Conservation (phyloP, 2,329 filamentous ascomycete genomes). For the Penicillium sp. region DNA sequence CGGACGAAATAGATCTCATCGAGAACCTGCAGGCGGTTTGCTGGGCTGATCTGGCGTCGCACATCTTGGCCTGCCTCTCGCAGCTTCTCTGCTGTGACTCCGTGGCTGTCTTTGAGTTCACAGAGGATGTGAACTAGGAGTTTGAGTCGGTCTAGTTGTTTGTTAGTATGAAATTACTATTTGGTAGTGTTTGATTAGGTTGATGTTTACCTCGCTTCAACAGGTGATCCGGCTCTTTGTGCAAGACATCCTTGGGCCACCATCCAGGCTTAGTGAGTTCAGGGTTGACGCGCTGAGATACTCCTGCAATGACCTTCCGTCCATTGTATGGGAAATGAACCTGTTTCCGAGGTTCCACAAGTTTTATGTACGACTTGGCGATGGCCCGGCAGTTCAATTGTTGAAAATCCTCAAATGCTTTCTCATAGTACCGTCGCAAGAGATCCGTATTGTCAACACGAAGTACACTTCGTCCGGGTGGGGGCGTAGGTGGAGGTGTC, state of each 20-base stretch:
- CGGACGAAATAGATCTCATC: slow-evolving; percentile 39
- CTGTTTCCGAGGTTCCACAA: slow-evolving; percentile 51
- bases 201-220: slow-evolving; percentile 29
- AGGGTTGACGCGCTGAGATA: slow-evolving; percentile 32
- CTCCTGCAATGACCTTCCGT: slow-evolving; percentile 31
- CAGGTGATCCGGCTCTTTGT: slow-evolving; percentile 37
- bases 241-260: slow-evolving; percentile 35
- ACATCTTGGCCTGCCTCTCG: slow-evolving; percentile 37
- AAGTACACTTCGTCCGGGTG: slow-evolving; percentile 25
- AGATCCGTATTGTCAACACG: slow-evolving; percentile 29
- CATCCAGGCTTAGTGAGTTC: slow-evolving; percentile 36
- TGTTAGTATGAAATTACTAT: background rate
- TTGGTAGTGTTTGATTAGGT: background rate
- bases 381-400: slow-evolving; percentile 49
- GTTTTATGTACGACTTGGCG: slow-evolving; percentile 49
- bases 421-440: slow-evolving; percentile 40
- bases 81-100: slow-evolving; percentile 34
- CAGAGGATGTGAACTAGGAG: slow-evolving; percentile 38
- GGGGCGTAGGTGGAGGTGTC: slow-evolving; percentile 21
- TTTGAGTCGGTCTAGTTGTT: slow-evolving; percentile 25
- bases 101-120: slow-evolving; percentile 34
- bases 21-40: slow-evolving; percentile 30
- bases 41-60: slow-evolving; percentile 32
- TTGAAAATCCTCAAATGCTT: slow-evolving; percentile 45
- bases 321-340: slow-evolving; percentile 52